Conservation (phyloP, 345 rosid genomes). For the Carallia pectinifolia region DNA sequence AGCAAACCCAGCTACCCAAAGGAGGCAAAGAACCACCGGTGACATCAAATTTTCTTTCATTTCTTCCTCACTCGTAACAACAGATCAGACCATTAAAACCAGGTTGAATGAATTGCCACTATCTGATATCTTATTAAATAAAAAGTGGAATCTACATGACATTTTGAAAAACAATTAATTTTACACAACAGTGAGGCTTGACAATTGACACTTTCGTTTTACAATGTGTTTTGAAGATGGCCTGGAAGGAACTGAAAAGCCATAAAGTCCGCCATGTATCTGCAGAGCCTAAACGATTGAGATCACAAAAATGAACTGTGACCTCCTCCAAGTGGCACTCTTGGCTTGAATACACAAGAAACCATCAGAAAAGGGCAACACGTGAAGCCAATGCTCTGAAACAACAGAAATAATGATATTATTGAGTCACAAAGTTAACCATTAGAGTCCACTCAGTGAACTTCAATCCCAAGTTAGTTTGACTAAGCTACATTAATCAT, state of each 20-base stretch:
- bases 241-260: neutral
- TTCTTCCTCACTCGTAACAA: too few relatives aligned
- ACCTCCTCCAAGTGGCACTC: slow-evolving; percentile 87
- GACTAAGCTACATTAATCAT: too few relatives aligned
- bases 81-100: too few relatives aligned
- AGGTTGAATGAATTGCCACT: too few relatives aligned
- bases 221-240: neutral
- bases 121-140: too few relatives aligned
- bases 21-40: too few relatives aligned
- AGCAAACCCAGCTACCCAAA: too few relatives aligned
- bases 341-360: slow-evolving; percentile 63
- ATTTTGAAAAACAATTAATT: too few relatives aligned
- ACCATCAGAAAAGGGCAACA: slow-evolving; percentile 56
- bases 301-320: slow-evolving; percentile 54
- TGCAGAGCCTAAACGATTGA: slow-evolving; percentile 9
- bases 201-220: neutral
- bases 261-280: neutral
- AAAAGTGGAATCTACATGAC: too few relatives aligned
- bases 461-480: too few relatives aligned
- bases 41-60: too few relatives aligned
- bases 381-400: slow-evolving; percentile 73
- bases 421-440: neutral
- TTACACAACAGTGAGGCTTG: neutral
- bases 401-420: slow-evolving; percentile 1
- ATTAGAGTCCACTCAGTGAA: neutral